Base-by-base conservation (phyloP, 305 asterid genomes). In the Solanum hybrid region DNA sequence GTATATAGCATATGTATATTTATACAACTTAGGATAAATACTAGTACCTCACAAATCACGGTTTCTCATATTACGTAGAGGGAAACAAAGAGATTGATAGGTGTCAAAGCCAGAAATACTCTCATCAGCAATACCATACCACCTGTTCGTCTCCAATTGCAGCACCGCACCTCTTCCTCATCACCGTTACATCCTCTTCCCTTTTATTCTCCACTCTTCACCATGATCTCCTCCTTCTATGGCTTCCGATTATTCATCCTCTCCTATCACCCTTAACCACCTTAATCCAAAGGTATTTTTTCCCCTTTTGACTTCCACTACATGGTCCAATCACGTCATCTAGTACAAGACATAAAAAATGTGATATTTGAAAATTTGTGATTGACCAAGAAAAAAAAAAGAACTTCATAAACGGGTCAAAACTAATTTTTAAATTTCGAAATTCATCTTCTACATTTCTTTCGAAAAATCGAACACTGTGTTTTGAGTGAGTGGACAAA, bases 281-380 rank as follows among this genome's bases (percentile, higher is more conserved):
- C 86, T 97, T 93, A 97, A 95, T 90, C 99, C 98, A 0, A 97
- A 97, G 98, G 99, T 95, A 66, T 69, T 60, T 86, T 4, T 5
- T n/a, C n/a, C n/a, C n/a, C 9, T 7, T 56, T 19, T 9, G 78
- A 5, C 2, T 69, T n/a, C 15, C 75, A 69, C 31, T 69, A 19
- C 69, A 17, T 0, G 69, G 69, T 56, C 69, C 10, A 56, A 56
- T 56, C 69, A 56, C 69, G n/a, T 51, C 66, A 51, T 51, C 10
- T 51, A 51, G 56, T 42, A 42, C 56, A 42, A 42, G 6, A 17
- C 24, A 6, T 51, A 15, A 17, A 6, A 42, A 51, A 42, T 1
- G 19, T 45, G 60, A 45, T 45, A 4, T 13, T 45, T 45, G 64
- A 51, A 51, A 51, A 14, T 14, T 14, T 45, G 60, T 45, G 60